Evolutionary conservation across 495 filamentous ascomycete genomes (phyloP).

Genomic region (Annulohypoxylon maeteangense): DNA sequence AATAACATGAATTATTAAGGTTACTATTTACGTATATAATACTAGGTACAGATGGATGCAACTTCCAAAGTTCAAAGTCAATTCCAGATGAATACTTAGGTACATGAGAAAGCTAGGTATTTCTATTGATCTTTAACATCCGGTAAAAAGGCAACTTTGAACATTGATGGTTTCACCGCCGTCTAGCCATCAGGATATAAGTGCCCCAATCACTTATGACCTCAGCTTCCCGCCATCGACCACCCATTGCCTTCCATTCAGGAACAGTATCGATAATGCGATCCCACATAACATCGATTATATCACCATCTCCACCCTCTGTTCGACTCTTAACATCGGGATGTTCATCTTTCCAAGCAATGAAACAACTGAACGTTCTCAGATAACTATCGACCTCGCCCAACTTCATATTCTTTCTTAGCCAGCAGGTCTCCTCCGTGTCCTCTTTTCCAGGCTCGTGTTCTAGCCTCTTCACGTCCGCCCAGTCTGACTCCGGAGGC

Average conservation of each 20-base stretch:
- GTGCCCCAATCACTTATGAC: slow-evolving; percentile 67
- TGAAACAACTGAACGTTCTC: slow-evolving; percentile 66
- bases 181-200: slow-evolving; percentile 63
- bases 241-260: slow-evolving; percentile 60
- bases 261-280: slow-evolving; percentile 58
- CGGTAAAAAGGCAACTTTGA: not conserved
- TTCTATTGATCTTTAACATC: too few species aligned
- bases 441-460: slow-evolving; percentile 64
- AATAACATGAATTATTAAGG: not conserved
- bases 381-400: slow-evolving; percentile 65
- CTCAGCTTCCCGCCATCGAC: slow-evolving; percentile 59
- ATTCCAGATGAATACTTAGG: too few species aligned
- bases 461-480: slow-evolving; percentile 61
- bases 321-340: slow-evolving; percentile 55
- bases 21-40: not conserved
- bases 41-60: not conserved
- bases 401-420: slow-evolving; percentile 63
- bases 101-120: too few species aligned
- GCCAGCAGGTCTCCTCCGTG: slow-evolving; percentile 60
- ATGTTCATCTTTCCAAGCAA: slow-evolving; percentile 64
- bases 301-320: slow-evolving; percentile 62
- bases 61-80: too few species aligned
- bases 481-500: slow-evolving; percentile 63
- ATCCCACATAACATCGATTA: slow-evolving; percentile 67
- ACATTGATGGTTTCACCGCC: slow-evolving; percentile 45